A percentile compares a stretch with the other conserved stretches of the same genome.
These are phyloP conservation scores for Pezicula neosporulosa DNA, from an alignment of 2,329 filamentous ascomycete species.

Conservation along the genomic window DNA sequence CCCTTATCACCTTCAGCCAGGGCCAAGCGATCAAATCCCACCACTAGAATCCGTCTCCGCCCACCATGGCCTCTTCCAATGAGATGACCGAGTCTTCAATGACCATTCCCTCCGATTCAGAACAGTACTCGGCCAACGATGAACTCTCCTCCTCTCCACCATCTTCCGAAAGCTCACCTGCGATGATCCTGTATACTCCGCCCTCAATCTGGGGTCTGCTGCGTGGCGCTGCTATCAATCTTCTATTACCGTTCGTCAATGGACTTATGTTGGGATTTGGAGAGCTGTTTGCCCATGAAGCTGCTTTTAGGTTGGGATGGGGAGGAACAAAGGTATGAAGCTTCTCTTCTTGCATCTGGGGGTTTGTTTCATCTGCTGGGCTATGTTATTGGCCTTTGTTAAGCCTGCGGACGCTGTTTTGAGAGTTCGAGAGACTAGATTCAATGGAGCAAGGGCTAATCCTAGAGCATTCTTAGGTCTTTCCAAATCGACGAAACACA, in stretches of 20 bases:
- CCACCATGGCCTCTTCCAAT: conserved; percentile 49
- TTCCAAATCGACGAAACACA: conserved; percentile 20
- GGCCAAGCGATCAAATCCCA: too few species aligned
- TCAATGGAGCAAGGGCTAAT: not conserved
- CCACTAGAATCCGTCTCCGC: not conserved
- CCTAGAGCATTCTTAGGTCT: conserved; percentile 20
- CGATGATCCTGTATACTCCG: conserved; percentile 82
- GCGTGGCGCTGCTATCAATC: conserved; percentile 88
- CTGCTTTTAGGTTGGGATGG: conserved; percentile 91
- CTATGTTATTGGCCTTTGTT: too few species aligned
- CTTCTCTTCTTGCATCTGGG: not conserved
- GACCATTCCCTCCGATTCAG: conserved; percentile 79
- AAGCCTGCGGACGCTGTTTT: too few species aligned
- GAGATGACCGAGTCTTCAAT: conserved; percentile 69
- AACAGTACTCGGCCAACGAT: conserved; percentile 70
- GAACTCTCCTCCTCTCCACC: conserved; percentile 58
- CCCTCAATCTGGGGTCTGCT: conserved; percentile 84
- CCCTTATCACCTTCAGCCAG: too few species aligned
- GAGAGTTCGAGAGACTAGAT: not conserved
- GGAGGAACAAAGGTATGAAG: conserved; percentile 79
- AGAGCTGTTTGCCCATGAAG: conserved; percentile 94
- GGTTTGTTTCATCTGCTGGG: not conserved
- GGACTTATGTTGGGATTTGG: conserved; percentile 98
- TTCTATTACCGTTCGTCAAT: conserved; percentile 94
- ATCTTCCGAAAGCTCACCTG: conserved; percentile 58